Evolutionary conservation across 1,284 basidiomycete species (phyloP), one percentile per base, ranked within the genome.

Genomic region (Malassezia dermatis): DNA sequence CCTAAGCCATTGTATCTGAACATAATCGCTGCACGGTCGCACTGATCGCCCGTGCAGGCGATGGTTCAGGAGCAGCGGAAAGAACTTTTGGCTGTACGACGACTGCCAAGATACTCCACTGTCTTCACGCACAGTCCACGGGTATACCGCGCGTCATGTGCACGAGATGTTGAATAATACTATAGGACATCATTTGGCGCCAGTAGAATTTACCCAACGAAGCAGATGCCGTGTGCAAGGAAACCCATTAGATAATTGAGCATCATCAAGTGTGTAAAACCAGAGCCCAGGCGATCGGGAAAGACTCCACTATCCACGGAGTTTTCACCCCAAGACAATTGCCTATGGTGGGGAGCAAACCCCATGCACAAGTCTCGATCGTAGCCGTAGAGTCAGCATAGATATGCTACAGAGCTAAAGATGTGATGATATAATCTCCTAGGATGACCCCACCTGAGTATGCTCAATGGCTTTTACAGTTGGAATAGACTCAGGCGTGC

Each of bases 1-100:
- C 53, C 53, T 5, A 43, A 31, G n/a, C 53, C 47, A n/a, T 55
- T 23, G 26, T n/a, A 34, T 28, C 26, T 12, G 23, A 19, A 43
- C 51, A 43, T 35, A 13, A 43, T 28, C 23, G 27, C 41, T 28
- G 37, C 37, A 21, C 37, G 37, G 17, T 39, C 17, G 37, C 37
- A 39, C 37, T 39, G 37, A 21, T 39, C 37, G 37, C 11, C 37
- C 37, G 19, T 21, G 37, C 37, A 39, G 21, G 19, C 37, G 17
- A 39, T 19, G 37, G 37, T 19, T 39, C 37, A 39, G 19, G 19
- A 39, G 32, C 32, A n/a, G 13, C 10, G 19, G 37, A 5, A 39
- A 39, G 19, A n/a, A 2, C 19, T 21, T 30, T 11, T 21, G 19
- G 37, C 37, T 21, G 17, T 2, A 19, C 32, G 4, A 34, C 32